Base-by-base conservation (phyloP, 2,329 filamentous ascomycete species). In the Escovopsis sp. region DNA sequence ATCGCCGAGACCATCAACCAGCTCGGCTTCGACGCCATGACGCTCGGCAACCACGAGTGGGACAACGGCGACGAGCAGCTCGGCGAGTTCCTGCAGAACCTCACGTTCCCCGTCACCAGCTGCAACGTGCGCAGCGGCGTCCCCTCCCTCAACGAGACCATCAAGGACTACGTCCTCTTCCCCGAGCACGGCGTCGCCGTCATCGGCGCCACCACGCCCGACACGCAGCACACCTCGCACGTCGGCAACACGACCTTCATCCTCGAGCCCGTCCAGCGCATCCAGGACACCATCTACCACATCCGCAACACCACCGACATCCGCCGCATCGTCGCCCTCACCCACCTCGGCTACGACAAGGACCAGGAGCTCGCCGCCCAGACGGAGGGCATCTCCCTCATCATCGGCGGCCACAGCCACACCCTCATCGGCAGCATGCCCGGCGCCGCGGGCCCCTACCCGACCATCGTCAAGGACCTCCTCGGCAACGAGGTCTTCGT, bases 401-500 rank as follows among this genome's bases (percentile, higher is more conserved):
- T 79, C 54, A 74, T 79, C 53, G 72, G 72, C 17, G 72, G 70
- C 17, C 72, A 77, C 54, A 67, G 62, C 38, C 65, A 70, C 53
- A 76, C 71, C 1, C 68, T 69, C 1, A 62, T 80, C 2, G 75
- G 74, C 35, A 60, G 70, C 46, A 69, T 75, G 58, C 51, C 61
- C n/a, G 63, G 61, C 17, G 67, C 73, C 12, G 59, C 64, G 45
- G 75, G 74, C 25, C 60, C 66, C 8, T 79, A 79, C 47, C 76
- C 76, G 2, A 79, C 75, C 12, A 71, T 79, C 34, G 64, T 66
- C 35, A 54, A 66, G 19, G 76, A 79, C 50, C 53, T 62, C 41
- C 66, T 72, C 34, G 74, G 72, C 31, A 69, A 79, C 25, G 76
- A 79, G 45, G 75, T 79, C 34, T 79, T 79, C 48, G 66, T 79